phyloP scores from a whole-genome alignment of 2,329 filamentous ascomycete species.

The Penicillium vulpinum region DNA sequence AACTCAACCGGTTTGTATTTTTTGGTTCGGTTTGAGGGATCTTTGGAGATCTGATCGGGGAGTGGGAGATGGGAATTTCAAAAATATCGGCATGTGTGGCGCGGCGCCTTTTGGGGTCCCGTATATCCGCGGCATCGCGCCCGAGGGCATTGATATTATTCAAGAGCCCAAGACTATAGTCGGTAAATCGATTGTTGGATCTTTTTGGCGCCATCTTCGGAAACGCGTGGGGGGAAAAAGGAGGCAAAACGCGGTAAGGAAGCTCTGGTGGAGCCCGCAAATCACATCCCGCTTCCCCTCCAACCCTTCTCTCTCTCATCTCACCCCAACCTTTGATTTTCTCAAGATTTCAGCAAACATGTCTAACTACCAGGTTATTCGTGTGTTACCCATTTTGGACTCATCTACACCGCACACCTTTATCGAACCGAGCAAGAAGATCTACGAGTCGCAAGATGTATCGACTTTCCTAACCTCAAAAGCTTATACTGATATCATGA shows the following conservation, averaged over 20 bases:
- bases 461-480: constrained; percentile 73
- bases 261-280: constrained; percentile 8
- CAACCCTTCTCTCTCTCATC: constrained; percentile 2
- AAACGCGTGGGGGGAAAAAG: neutral
- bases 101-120: constrained; percentile 2
- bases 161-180: constrained; percentile 10
- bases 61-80: constrained; percentile 12
- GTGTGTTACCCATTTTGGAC: constrained; percentile 51
- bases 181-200: constrained; percentile 5
- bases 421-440: constrained; percentile 70
- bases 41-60: neutral
- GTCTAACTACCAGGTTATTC: constrained; percentile 22
- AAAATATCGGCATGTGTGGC: constrained; percentile 5
- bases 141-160: neutral
- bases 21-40: constrained; percentile 1
- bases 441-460: constrained; percentile 83
- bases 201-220: neutral
- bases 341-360: constrained; percentile 14
- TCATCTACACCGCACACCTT: constrained; percentile 58
- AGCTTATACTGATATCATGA: constrained; percentile 83
- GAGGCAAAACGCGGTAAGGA: neutral
- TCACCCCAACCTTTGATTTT: neutral
- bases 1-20: neutral
- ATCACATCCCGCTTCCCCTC: constrained; percentile 16
- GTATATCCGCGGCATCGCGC: neutral